Conservation (phyloP, 202 grass and related monocot genomes). For the Eragrostis tef region DNA sequence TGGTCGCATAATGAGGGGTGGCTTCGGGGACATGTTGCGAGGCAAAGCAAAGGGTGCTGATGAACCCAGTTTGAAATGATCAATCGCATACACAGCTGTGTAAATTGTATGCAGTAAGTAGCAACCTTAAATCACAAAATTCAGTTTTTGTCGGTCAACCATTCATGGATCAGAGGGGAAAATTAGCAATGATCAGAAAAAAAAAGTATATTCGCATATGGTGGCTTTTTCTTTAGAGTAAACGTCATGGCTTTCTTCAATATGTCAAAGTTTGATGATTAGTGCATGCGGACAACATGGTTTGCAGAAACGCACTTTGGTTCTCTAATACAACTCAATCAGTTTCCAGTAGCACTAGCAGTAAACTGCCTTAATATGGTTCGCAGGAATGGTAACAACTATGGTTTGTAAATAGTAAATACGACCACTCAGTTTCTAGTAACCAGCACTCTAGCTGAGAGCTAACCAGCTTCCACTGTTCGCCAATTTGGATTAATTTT, state of each 20-base stretch:
- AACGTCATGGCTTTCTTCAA: not conserved
- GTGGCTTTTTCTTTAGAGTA: not conserved
- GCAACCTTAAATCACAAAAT: not conserved
- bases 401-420: conserved; percentile 7
- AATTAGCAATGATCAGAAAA: not conserved
- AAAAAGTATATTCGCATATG: not conserved
- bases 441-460: not conserved
- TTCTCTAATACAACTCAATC: conserved; percentile 7
- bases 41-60: conserved; percentile 68
- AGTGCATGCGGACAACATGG: not conserved
- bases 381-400: not conserved
- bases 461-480: not conserved
- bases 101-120: conserved; percentile 1
- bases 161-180: not conserved
- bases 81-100: conserved; percentile 4
- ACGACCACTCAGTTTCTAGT: not conserved
- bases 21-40: conserved; percentile 83
- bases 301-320: conserved; percentile 19
- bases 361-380: not conserved
- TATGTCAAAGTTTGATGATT: not conserved
- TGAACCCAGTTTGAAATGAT: conserved; percentile 51
- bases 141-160: conserved; percentile 24
- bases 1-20: conserved; percentile 79
- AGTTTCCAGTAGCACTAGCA: not conserved
- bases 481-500: conserved; percentile 14